Evolutionary conservation across 805 yeast species (phyloP).

Genomic region (Saturnispora dispora): DNA sequence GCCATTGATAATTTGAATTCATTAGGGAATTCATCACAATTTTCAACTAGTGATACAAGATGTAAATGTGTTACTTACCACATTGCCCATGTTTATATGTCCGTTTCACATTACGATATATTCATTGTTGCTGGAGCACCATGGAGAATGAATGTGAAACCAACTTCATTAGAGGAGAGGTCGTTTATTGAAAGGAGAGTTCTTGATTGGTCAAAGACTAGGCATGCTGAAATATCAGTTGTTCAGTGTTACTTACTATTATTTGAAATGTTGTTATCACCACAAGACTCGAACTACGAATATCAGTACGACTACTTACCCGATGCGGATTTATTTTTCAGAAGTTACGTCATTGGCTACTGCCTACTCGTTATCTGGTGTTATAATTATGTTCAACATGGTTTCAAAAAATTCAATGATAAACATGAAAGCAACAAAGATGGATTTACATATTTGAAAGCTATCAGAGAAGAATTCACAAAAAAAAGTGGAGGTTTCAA

Average conservation of each 20-base stretch:
- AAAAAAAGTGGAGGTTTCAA: constrained; percentile 26
- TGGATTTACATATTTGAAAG: constrained; percentile 41
- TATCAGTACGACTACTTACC: constrained; percentile 39
- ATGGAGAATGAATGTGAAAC: constrained; percentile 61
- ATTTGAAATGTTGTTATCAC: constrained; percentile 52
- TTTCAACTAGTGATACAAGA: constrained; percentile 33
- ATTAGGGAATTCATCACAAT: constrained; percentile 24
- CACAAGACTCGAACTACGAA: constrained; percentile 37
- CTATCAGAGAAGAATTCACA: constrained; percentile 38
- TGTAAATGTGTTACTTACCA: constrained; percentile 65
- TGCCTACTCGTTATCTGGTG: constrained; percentile 43
- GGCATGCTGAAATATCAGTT: constrained; percentile 43
- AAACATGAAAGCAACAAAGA: constrained; percentile 29
- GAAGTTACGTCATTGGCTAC: constrained; percentile 35
- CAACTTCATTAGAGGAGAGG: constrained; percentile 41
- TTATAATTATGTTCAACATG: constrained; percentile 38
- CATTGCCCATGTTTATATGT: constrained; percentile 61
- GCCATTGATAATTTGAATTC: constrained; percentile 26
- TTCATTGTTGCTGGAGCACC: constrained; percentile 79
- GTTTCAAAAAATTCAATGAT: constrained; percentile 31
- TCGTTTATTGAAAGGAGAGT: constrained; percentile 41
- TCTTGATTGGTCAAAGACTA: constrained; percentile 40
- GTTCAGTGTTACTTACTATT: constrained; percentile 54
- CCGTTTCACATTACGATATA: constrained; percentile 69
- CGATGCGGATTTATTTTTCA: constrained; percentile 40